Percentiles rank a stretch among this genome's conserved stretches.
Evolutionary conservation across 768 basidiomycete genomes (phyloP).

Genomic region (Lactifluus volemus): DNA sequence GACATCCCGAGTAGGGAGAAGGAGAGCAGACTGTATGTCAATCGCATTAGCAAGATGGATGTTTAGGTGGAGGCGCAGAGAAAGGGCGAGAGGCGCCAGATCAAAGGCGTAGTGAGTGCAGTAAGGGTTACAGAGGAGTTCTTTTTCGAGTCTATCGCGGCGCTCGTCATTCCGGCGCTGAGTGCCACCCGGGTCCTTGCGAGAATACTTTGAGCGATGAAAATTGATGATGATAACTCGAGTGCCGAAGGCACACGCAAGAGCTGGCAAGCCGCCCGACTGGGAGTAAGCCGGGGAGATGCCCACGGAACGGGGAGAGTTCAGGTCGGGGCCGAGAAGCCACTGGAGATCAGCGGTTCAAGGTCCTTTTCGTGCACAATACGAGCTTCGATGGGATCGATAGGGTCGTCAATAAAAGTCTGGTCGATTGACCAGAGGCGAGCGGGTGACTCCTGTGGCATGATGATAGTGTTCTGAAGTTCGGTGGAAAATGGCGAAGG

Average conservation of each 20-base stretch:
- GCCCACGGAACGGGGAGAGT: constrained; percentile 32
- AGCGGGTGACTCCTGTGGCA: not conserved
- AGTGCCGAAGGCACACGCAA: constrained; percentile 37
- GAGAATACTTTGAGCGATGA: not conserved
- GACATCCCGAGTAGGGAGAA: constrained; percentile 31
- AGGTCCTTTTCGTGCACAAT: constrained; percentile 21
- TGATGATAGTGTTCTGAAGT: not conserved
- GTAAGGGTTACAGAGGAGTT: constrained; percentile 36
- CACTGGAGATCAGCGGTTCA: constrained; percentile 17
- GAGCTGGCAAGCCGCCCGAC: constrained; percentile 34
- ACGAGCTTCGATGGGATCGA: constrained; percentile 19
- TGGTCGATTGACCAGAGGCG: constrained; percentile 10
- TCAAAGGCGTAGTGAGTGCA: constrained; percentile 48
- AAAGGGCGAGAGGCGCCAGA: constrained; percentile 40
- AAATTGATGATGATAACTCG: constrained; percentile 23
- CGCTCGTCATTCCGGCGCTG: constrained; percentile 18
- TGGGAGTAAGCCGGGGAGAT: constrained; percentile 42
- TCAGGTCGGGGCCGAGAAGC: constrained; percentile 10
- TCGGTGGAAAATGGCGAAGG: too few relatives aligned
- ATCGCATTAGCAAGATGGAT: constrained; percentile 42
- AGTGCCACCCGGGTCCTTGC: not conserved
- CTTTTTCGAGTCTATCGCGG: constrained; percentile 29
- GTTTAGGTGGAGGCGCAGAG: constrained; percentile 35
- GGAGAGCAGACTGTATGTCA: constrained; percentile 49
- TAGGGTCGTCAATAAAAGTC: constrained; percentile 23